Evolutionary conservation across 495 filamentous ascomycete species (phyloP).

Genomic region (Hypoxylon subgilvum): DNA sequence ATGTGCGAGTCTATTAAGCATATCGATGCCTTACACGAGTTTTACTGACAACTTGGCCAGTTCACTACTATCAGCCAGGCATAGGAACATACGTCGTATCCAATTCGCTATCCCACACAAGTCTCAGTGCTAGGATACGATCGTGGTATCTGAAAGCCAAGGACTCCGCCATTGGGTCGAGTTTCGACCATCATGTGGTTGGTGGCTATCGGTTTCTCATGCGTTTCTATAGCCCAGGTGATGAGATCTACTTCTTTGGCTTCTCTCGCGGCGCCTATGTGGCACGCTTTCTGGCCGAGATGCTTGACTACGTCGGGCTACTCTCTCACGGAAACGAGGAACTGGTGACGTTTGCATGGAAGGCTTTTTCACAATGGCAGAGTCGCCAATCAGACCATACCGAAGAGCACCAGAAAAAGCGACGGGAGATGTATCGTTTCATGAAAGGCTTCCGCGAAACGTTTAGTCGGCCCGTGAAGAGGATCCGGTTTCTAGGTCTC

Average conservation of each 20-base stretch:
- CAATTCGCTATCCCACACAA: conserved; percentile 69
- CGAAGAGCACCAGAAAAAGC: conserved; percentile 60
- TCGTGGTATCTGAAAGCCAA: conserved; percentile 84
- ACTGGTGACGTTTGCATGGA: conserved; percentile 84
- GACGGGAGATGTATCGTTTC: conserved; percentile 69
- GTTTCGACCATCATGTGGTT: conserved; percentile 82
- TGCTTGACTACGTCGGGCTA: conserved; percentile 83
- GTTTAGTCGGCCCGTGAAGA: conserved; percentile 76
- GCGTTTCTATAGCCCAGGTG: conserved; percentile 80
- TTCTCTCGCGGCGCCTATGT: conserved; percentile 89
- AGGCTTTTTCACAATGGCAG: conserved; percentile 87
- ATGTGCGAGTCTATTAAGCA: conserved; percentile 41
- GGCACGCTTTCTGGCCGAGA: conserved; percentile 83
- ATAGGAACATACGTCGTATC: conserved; percentile 86
- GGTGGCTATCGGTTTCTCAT: conserved; percentile 88
- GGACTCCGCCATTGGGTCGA: conserved; percentile 82
- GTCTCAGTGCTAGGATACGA: conserved; percentile 65
- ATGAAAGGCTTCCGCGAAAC: conserved; percentile 87
- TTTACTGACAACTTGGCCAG: conserved; percentile 39
- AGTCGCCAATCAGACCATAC: conserved; percentile 65
- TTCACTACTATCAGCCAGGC: conserved; percentile 78
- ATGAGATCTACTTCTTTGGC: conserved; percentile 83
- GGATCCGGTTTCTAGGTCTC: conserved; percentile 72
- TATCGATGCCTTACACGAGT: background rate
- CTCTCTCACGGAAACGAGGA: conserved; percentile 87